phyloP scores from a whole-genome alignment of 768 basidiomycete species.

The Suillus clintonianus region DNA sequence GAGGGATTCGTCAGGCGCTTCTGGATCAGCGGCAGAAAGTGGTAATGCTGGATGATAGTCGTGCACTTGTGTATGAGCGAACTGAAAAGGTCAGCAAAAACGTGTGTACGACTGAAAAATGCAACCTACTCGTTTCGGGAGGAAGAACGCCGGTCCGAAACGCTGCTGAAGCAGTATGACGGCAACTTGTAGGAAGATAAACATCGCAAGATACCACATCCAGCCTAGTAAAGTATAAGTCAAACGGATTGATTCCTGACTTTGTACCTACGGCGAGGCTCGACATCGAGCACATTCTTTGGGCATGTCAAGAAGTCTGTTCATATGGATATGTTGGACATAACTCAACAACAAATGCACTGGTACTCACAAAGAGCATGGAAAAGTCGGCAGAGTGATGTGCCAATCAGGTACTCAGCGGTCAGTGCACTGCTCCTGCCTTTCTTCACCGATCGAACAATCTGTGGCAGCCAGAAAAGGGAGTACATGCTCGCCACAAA shows the following conservation, averaged over 20 bases:
- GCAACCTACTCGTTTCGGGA: slow-evolving; percentile 61
- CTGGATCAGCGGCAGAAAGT: slow-evolving; percentile 55
- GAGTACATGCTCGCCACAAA: slow-evolving; percentile 74
- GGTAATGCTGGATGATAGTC: slow-evolving; percentile 87
- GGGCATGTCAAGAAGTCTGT: slow-evolving; percentile 83
- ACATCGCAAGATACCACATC: slow-evolving; percentile 59
- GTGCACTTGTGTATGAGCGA: slow-evolving; percentile 60
- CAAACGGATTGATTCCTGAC: background rate
- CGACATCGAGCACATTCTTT: slow-evolving; percentile 82
- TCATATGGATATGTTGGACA: slow-evolving; percentile 6
- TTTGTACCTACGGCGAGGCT: slow-evolving; percentile 61
- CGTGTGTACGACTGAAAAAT: background rate
- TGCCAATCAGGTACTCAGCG: slow-evolving; percentile 75
- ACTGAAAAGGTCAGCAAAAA: slow-evolving; percentile 39
- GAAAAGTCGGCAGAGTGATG: slow-evolving; percentile 68
- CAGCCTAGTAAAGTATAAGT: slow-evolving; percentile 47
- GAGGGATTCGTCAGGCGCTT: slow-evolving; percentile 72
- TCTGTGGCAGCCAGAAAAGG: slow-evolving; percentile 84
- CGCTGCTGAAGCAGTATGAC: slow-evolving; percentile 72
- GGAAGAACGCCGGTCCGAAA: slow-evolving; percentile 83
- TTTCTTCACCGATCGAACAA: slow-evolving; percentile 71
- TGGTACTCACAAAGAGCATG: slow-evolving; percentile 69
- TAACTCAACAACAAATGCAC: background rate
- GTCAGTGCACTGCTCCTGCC: slow-evolving; percentile 71
- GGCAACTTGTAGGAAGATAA: slow-evolving; percentile 63